Conservation (phyloP, 305 asterid species). For the Fraxinus angustifolia region DNA sequence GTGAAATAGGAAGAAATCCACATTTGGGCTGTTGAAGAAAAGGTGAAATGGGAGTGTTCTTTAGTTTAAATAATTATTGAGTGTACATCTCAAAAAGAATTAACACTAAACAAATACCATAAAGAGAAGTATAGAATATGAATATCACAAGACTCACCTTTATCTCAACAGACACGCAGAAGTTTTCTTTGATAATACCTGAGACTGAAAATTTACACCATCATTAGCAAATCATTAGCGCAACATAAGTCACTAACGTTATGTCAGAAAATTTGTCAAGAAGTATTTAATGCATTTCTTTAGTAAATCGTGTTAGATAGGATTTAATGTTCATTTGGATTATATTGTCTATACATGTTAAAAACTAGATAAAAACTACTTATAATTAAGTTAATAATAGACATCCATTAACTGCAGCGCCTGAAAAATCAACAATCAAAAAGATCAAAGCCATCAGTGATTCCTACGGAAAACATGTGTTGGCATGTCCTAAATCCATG, state of each 20-base stretch:
- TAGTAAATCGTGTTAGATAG: background rate
- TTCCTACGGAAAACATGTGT: background rate
- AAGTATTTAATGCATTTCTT: background rate
- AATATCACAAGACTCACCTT: constrained; percentile 53
- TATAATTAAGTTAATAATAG: background rate
- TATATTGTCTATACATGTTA: background rate
- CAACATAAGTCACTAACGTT: constrained; percentile 8
- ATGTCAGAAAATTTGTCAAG: background rate
- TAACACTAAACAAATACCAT: constrained; percentile 11
- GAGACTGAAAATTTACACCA: constrained; percentile 34
- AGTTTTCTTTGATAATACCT: constrained; percentile 49
- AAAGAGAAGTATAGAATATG: background rate
- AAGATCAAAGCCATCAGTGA: background rate
- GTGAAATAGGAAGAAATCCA: constrained; percentile 78
- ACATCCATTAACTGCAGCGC: background rate
- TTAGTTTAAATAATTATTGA: constrained; percentile 3
- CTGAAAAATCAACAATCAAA: background rate
- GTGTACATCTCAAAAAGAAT: constrained; percentile 16
- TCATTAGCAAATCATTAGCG: constrained; percentile 23
- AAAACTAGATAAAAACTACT: background rate
- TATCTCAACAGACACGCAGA: constrained; percentile 70
- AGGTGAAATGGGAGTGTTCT: constrained; percentile 17
- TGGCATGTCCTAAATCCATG: background rate
- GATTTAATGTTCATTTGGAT: background rate
- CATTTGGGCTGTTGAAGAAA: constrained; percentile 72